These are phyloP conservation scores for Fonsecaea pedrosoi DNA, from an alignment of 2,329 filamentous ascomycete species.

Conservation along the genomic window DNA sequence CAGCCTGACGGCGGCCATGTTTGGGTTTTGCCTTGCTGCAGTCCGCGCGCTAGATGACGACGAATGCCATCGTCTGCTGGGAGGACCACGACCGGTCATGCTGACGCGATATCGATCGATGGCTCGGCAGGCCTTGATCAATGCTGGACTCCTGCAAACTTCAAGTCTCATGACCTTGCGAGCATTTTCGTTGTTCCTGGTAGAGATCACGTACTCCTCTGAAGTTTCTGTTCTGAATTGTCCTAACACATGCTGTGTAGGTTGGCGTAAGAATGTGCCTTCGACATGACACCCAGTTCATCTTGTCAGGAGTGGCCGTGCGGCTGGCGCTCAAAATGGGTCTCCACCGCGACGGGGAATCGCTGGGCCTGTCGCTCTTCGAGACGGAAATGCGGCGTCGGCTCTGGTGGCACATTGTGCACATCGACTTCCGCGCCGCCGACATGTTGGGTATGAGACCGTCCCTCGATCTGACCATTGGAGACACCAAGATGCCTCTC, in stretches of 20 bases:
- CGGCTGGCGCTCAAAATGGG: slow-evolving; percentile 33
- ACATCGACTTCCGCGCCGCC: slow-evolving; percentile 25
- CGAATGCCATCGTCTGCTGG: slow-evolving; percentile 1
- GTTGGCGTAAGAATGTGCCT: not conserved
- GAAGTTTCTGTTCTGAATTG: not conserved
- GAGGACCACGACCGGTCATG: not conserved
- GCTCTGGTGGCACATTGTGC: slow-evolving; percentile 33
- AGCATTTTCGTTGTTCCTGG: not conserved
- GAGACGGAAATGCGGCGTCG: slow-evolving; percentile 32
- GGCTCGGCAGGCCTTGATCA: not conserved
- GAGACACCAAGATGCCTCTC: slow-evolving; percentile 18
- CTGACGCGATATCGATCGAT: not conserved
- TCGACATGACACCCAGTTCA: slow-evolving; percentile 32
- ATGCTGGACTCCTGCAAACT: not conserved
- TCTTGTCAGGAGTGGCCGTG: slow-evolving; percentile 42
- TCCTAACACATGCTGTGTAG: not conserved
- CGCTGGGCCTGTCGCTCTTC: slow-evolving; percentile 29
- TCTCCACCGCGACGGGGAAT: slow-evolving; percentile 27
- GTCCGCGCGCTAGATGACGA: not conserved
- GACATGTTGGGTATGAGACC: slow-evolving; percentile 13
- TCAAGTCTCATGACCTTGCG: not conserved
- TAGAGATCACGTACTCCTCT: not conserved
- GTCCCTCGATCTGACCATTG: slow-evolving; percentile 13
- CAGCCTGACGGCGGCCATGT: not conserved
- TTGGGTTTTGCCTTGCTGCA: not conserved